A percentile compares a stretch with the other conserved stretches of the same genome.
Conservation (phyloP, 306 rosid genomes). For the Ormosia emarginata region DNA sequence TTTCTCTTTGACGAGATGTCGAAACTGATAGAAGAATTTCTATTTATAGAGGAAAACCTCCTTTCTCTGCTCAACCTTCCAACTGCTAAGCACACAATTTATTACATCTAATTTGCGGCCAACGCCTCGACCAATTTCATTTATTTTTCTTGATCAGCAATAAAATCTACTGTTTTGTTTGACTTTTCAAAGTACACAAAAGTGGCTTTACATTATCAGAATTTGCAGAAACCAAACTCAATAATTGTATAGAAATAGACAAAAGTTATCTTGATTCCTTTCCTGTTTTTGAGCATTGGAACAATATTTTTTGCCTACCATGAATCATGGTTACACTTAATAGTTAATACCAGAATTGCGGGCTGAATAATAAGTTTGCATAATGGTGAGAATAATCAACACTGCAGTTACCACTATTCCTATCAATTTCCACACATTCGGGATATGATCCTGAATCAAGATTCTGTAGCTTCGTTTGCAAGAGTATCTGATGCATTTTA, state of each 20-base stretch:
- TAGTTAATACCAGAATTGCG: not conserved
- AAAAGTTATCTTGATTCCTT: not conserved
- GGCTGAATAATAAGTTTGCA: slow-evolving; percentile 31
- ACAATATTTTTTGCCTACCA: not conserved
- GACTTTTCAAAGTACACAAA: no score
- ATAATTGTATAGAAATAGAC: not conserved
- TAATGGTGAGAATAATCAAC: slow-evolving; percentile 24
- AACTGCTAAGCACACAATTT: no score
- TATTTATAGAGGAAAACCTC: no score
- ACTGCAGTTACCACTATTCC: slow-evolving; percentile 17
- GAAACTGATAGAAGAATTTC: no score
- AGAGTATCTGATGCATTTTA: not conserved
- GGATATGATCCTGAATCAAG: slow-evolving; percentile 27
- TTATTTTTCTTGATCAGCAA: no score
- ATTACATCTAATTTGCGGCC: no score
- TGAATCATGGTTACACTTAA: not conserved
- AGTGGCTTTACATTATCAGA: no score
- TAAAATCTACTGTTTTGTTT: no score
- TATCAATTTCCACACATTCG: slow-evolving; percentile 31
- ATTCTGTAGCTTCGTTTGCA: slow-evolving; percentile 22
- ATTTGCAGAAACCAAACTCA: not conserved
- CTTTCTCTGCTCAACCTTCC: no score
- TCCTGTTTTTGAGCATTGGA: not conserved
- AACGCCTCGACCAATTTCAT: no score
- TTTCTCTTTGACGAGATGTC: no score